Base-by-base conservation (phyloP, 2,329 filamentous ascomycete species). In the Trichoderma gracile region DNA sequence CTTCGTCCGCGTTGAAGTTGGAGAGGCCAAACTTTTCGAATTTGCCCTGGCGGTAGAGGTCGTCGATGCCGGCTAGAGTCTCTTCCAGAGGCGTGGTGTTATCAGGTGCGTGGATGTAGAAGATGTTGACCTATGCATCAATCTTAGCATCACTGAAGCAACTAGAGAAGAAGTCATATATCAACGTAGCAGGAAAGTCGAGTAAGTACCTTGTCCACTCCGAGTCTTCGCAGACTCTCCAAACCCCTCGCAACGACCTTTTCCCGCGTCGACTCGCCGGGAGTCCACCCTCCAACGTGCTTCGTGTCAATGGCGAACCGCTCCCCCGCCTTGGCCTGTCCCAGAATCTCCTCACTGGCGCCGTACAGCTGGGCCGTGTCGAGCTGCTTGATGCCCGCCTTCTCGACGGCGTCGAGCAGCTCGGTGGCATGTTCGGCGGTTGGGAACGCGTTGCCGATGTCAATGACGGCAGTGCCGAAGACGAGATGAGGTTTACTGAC, bases 1-100 rank as follows among this genome's bases (percentile, higher is more conserved):
- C 78, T 64, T 81, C 76, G 5, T 72, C 72, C 7, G 74, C 74
- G 1, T 72, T 70, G 66, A 76, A 81, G 69, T 80, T 82, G n/a
- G 75, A 78, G 9, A 82, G 67, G 0, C 79, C 80, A 14, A 65
- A 53, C 3, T 43, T 46, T 15, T 65, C 52, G 23, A 56, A 65
- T 19, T 49, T 56, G 14, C 63, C 56, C 12, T 25, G 23, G 5
- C 19, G 46, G n/a, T 61, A 42, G 3, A 65, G 40, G 40, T 65
- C 40, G 21, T 65, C 19, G 40, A 65, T 23, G 10, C 63, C 63
- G 15, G 38, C 49, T 5, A 61, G 55, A 21, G 63, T 61, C 6
- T 42, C 63, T 30, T 60, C 43, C 17, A 59, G 23, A 7, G 55
- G 27, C 5, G 12, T 19, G 3, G 27, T 10, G 6, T n/a, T 23